Base-by-base conservation (phyloP, 768 basidiomycete species). In the Suillus weaverae region DNA sequence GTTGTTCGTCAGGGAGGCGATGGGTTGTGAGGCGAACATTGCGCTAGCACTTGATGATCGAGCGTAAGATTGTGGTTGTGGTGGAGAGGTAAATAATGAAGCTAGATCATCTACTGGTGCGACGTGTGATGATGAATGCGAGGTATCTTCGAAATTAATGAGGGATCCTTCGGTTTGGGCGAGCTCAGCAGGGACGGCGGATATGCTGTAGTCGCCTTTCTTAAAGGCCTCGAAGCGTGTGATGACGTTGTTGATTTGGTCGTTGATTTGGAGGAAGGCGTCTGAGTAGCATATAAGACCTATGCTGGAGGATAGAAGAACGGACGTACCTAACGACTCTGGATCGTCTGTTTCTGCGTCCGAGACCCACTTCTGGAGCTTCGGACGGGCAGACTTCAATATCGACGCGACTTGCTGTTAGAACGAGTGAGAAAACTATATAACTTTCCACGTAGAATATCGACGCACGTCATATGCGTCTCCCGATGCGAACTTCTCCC, bases 361-460 rank as follows among this genome's bases (percentile, higher is more conserved):
- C 11, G 91, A 93, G 64, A 99, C 92, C 97, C 97, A 99, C 72
- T 95, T 97, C 77, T 99, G 97, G 53, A 99, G 85, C 80, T 92
- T 98, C 0, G 97, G 97, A 55, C 95, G 85, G 2, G 96, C 95
- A 53, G 85, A 84, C 35, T 81, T 82, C 16, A 97, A 85, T 44
- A 97, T 88, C 0, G 86, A 79, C 0, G 97, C 91, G 2, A 99
- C 95, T 89, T 99, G 97, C 90, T 94, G 70, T 36, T 66, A 20
- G 35, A 41, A 62, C 4, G 10, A 65, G 39, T 60, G 43, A 20
- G 56, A 41, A n/a, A 33, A 20, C 2, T 35, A 30, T 26, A 30
- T 43, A 35, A 50, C 41, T 22, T n/a, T 51, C 18, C 50, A 32
- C 41, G 26, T 7, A 57, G 44, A 13, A 46, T 32, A 3, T 35